Evolutionary conservation across 2,329 filamentous ascomycete genomes (phyloP), one percentile per base, ranked within the genome.

Genomic region (Chrysoporthe cubensis): DNA sequence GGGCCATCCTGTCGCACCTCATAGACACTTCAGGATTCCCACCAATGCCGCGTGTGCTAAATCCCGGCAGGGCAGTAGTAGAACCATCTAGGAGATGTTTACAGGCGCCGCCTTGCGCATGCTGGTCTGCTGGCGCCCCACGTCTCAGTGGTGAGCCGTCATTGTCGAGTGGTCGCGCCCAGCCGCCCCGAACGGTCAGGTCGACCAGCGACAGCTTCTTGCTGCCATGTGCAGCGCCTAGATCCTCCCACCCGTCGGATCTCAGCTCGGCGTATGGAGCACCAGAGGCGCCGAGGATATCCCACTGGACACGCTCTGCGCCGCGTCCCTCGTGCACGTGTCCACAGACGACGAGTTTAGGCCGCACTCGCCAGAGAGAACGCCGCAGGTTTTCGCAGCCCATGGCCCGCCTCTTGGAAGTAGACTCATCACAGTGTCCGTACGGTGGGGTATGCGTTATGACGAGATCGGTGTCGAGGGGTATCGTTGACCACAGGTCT

Each of bases 241-340:
- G 85, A 73, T 93, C 90, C 21, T 81, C 74, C 90, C 90, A 92
- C 0, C 72, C 68, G 37, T 80, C 75, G 0, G 80, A 77, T 2
- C 72, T 70, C 68, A 79, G 76, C 73, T 87, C 86, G 57, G 80
- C 81, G 71, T 80, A 84, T 6, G 77, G 76, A 16, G 80, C 73
- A 1, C 71, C 74, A 37, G 83, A 75, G 67, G 74, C 72, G 44
- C 75, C 74, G 1, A 71, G 75, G 40, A 85, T 74, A 69, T 85
- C 81, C 91, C 91, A 94, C 32, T 76, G 77, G 43, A 94, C 82
- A 37, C 87, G 80, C 73, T 90, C 83, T 11, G 83, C 87, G 14
- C 91, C 91, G 71, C 91, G 81, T 4, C 84, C 88, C 70, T 88
- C 86, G 75, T 94, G 91, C 42, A 92, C 85, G 76, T 94, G 91